Conservation (phyloP, 768 basidiomycete species). For the Psilocybe tampanensis region DNA sequence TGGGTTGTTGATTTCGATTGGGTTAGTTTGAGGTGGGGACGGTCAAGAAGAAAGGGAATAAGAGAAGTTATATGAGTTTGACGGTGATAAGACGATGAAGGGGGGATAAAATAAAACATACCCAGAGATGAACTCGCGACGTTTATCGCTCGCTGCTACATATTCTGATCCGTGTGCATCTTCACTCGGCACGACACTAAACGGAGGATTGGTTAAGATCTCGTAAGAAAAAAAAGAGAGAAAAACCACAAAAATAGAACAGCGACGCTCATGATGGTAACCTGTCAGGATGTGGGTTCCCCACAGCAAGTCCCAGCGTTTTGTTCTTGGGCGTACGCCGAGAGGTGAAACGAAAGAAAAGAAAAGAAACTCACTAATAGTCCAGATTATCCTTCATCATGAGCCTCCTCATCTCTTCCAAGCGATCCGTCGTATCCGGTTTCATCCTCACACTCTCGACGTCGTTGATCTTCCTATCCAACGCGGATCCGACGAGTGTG, state of each 20-base stretch:
- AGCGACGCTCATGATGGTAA: too few relatives aligned
- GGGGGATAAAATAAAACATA: too few relatives aligned
- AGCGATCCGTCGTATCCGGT: constrained; percentile 59
- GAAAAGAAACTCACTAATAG: constrained; percentile 62
- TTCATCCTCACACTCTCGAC: constrained; percentile 52
- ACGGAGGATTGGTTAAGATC: constrained; percentile 9
- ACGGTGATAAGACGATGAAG: constrained; percentile 8
- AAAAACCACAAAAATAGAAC: too few relatives aligned
- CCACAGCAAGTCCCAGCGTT: too few relatives aligned
- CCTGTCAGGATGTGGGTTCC: too few relatives aligned
- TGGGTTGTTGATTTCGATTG: too few relatives aligned
- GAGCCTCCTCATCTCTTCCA: constrained; percentile 62
- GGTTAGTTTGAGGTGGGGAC: too few relatives aligned
- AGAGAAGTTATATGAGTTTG: not conserved
- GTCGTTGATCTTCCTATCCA: constrained; percentile 71
- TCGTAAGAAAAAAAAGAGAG: not conserved
- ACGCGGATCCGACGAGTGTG: constrained; percentile 76
- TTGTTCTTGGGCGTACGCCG: too few relatives aligned
- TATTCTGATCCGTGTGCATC: constrained; percentile 88
- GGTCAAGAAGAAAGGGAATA: not conserved
- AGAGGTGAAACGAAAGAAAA: too few relatives aligned
- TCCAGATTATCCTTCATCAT: constrained; percentile 73
- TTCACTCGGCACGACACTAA: constrained; percentile 73
- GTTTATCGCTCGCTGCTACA: constrained; percentile 73
- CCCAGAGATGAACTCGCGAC: constrained; percentile 80